A percentile compares a stretch with the other conserved stretches of the same genome.
Conservation (phyloP, 306 rosid species). For the Lathyrus oleraceus region DNA sequence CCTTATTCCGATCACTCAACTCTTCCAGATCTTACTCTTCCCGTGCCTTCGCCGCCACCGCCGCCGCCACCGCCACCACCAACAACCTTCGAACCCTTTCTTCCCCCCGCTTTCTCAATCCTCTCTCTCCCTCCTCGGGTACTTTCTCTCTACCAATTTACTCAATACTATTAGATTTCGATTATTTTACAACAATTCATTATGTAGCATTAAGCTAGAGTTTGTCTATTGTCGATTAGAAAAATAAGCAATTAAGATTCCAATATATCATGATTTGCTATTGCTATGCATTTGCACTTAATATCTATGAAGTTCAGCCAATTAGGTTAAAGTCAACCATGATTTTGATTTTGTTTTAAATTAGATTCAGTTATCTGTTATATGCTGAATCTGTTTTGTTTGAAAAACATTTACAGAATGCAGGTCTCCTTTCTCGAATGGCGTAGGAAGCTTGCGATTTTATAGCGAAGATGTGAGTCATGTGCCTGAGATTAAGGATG, state of each 20-base stretch:
- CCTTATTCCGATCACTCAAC: conserved; percentile 60
- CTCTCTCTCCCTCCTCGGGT: conserved; percentile 43
- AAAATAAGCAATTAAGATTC: not conserved
- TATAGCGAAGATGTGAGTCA: conserved; percentile 60
- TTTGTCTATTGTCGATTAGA: not conserved
- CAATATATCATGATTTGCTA: not conserved
- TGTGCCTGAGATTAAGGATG: conserved; percentile 64
- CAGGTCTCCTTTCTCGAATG: conserved; percentile 51
- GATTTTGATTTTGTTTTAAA: too few species aligned
- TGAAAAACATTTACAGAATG: conserved; percentile 48
- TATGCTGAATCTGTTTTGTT: conserved; percentile 34
- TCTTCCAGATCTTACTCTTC: conserved; percentile 56
- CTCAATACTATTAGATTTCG: not conserved
- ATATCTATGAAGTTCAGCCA: too few species aligned
- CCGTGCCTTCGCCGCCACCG: conserved; percentile 5
- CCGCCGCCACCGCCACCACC: conserved; percentile 30
- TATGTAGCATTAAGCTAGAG: not conserved
- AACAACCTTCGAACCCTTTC: conserved; percentile 40
- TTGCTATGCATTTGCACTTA: not conserved
- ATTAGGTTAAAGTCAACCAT: too few species aligned
- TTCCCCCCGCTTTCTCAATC: conserved; percentile 30
- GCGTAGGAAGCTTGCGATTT: conserved; percentile 54
- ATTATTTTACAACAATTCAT: not conserved
- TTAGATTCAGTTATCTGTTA: not conserved
- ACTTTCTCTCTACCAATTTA: conserved; percentile 3